Evolutionary conservation across 2,329 filamentous ascomycete species (phyloP).

Genomic region (Cytospora piceicola): DNA sequence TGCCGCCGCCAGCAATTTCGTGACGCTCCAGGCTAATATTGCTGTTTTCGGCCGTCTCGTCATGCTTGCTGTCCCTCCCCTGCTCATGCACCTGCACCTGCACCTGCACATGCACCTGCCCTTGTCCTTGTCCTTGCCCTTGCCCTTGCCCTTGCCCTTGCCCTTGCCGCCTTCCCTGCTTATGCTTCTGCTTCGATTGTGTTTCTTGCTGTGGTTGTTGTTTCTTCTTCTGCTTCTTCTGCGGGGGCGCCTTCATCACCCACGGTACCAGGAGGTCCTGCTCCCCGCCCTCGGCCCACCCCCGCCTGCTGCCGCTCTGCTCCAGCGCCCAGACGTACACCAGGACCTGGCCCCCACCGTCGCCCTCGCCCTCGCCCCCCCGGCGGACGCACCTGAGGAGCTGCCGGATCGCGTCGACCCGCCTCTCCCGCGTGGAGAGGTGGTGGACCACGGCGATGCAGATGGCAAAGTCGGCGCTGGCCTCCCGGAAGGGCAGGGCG

Average conservation of each 20-base stretch:
- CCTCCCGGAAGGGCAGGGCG: conserved; percentile 73
- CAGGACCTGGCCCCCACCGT: conserved; percentile 50
- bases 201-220: conserved; percentile 29
- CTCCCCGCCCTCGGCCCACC: conserved; percentile 81
- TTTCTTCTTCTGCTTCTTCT: conserved; percentile 33
- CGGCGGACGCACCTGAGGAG: conserved; percentile 69
- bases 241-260: conserved; percentile 65
- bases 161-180: conserved; percentile 10
- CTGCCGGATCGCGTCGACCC: conserved; percentile 71
- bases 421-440: conserved; percentile 75
- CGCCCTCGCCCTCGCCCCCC: conserved; percentile 42
- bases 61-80: background rate
- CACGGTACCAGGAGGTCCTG: conserved; percentile 97
- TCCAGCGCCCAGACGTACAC: conserved; percentile 97
- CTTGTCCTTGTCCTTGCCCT: conserved; percentile 10
- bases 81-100: background rate
- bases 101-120: conserved; percentile 14
- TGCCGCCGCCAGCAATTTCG: conserved; percentile 1
- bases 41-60: background rate
- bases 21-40: background rate
- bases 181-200: conserved; percentile 27
- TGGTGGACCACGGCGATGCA: conserved; percentile 96
- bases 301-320: conserved; percentile 81
- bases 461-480: conserved; percentile 77
- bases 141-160: conserved; percentile 14